Evolutionary conservation across 78 protist genomes (phyloP).

Genomic region (Chrysochromulina tobinii): DNA sequence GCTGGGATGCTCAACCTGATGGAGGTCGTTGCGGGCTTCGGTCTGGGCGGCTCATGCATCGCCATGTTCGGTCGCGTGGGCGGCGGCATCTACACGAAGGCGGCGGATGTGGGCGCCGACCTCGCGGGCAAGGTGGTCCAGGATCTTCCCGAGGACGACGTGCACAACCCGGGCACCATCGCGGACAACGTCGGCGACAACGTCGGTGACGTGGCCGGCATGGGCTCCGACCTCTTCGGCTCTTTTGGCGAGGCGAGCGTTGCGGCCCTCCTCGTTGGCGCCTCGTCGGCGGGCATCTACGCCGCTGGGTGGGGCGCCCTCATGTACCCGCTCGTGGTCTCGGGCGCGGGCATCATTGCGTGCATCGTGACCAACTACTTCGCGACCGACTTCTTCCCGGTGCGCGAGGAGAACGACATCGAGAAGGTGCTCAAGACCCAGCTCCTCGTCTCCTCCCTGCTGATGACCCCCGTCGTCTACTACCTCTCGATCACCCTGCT

Average conservation of each 20-base stretch:
- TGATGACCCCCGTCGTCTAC: constrained; percentile 12
- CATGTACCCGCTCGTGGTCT: constrained; percentile 38
- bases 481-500: not conserved
- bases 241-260: constrained; percentile 64
- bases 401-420: constrained; percentile 21
- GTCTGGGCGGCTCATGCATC: constrained; percentile 76
- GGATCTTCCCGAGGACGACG: constrained; percentile 66
- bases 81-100: constrained; percentile 77
- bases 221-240: constrained; percentile 82
- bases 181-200: constrained; percentile 85
- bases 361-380: constrained; percentile 37
- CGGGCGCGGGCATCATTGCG: constrained; percentile 47
- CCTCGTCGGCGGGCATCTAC: constrained; percentile 25
- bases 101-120: constrained; percentile 80
- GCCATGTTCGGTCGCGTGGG: constrained; percentile 80
- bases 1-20: constrained; percentile 3
- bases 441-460: constrained; percentile 38
- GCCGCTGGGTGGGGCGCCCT: constrained; percentile 21
- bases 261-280: constrained; percentile 65
- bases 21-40: constrained; percentile 72
- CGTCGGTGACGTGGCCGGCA: constrained; percentile 83
- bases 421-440: constrained; percentile 47
- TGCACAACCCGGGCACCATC: constrained; percentile 67
- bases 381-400: constrained; percentile 47
- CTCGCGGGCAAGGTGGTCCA: constrained; percentile 66